Percentiles rank a stretch among this genome's conserved stretches.
phyloP scores from a whole-genome alignment of 108 stramenopile genomes.

The Nitzschia putrida region DNA sequence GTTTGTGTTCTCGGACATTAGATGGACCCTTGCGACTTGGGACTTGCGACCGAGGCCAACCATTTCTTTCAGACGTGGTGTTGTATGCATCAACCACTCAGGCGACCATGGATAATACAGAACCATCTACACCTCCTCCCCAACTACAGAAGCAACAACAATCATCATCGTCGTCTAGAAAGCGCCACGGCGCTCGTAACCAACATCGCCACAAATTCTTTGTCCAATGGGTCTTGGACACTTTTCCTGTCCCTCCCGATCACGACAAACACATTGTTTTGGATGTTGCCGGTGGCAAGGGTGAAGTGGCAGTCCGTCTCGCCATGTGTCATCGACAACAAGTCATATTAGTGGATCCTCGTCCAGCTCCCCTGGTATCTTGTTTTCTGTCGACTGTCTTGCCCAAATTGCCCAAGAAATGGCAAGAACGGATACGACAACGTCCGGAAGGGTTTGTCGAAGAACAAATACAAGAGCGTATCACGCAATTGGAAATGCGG shows the following conservation, averaged over 20 bases:
- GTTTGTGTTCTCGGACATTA: no score
- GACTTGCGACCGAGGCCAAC: no score
- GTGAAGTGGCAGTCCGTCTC: slow-evolving; percentile 80
- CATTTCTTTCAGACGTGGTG: no score
- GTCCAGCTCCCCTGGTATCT: slow-evolving; percentile 58
- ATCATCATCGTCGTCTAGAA: slow-evolving; percentile 23
- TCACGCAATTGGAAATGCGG: slow-evolving; percentile 55
- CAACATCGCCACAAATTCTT: slow-evolving; percentile 79
- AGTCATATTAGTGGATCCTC: slow-evolving; percentile 81
- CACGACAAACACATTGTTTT: slow-evolving; percentile 15
- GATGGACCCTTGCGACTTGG: no score
- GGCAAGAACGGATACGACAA: slow-evolving; percentile 55
- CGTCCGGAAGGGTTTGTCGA: slow-evolving; percentile 1
- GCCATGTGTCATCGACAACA: slow-evolving; percentile 67
- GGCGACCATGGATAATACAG: no score
- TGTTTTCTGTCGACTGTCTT: slow-evolving; percentile 67
- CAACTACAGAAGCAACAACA: slow-evolving; percentile 3
- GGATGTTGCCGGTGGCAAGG: slow-evolving; percentile 69
- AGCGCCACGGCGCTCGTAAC: slow-evolving; percentile 81
- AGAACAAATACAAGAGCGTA: slow-evolving; percentile 49
- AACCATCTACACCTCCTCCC: neutral
- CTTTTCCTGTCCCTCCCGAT: slow-evolving; percentile 42
- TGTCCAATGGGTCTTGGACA: slow-evolving; percentile 71
- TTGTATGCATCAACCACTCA: no score
- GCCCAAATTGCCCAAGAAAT: slow-evolving; percentile 83